phyloP scores from a whole-genome alignment of 2,329 filamentous ascomycete species.

The Cercospora zeae-maydis region DNA sequence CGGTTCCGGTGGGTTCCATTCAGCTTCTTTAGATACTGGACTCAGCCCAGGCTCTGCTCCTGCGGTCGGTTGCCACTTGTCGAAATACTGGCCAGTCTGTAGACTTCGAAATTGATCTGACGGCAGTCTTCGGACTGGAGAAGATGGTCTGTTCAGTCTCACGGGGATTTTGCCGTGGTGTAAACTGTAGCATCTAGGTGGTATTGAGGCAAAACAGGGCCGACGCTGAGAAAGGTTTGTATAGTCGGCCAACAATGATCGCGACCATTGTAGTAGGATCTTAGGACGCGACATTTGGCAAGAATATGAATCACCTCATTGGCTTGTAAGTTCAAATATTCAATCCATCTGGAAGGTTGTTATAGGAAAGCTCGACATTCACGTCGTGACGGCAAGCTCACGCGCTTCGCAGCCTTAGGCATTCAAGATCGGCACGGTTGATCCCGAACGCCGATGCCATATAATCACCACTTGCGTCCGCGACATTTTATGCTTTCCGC shows the following conservation, averaged over 20 bases:
- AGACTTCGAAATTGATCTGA: neutral
- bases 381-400: neutral
- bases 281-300: neutral
- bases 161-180: neutral
- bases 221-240: neutral
- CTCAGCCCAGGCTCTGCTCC: constrained; percentile 31
- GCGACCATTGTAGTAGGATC: neutral
- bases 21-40: constrained; percentile 14
- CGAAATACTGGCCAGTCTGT: constrained; percentile 2
- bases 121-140: neutral
- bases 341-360: neutral
- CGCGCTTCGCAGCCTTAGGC: neutral
- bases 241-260: neutral
- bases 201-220: neutral
- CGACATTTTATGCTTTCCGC: neutral
- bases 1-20: constrained; percentile 13
- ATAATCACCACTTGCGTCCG: neutral
- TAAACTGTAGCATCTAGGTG: neutral
- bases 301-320: neutral
- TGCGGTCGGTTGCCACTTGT: constrained; percentile 18
- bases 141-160: too few species aligned
- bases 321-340: neutral
- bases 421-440: neutral
- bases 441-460: neutral
- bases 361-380: neutral